Evolutionary conservation across 2,329 filamentous ascomycete species (phyloP).

Genomic region (Parafenestella ontariensis): DNA sequence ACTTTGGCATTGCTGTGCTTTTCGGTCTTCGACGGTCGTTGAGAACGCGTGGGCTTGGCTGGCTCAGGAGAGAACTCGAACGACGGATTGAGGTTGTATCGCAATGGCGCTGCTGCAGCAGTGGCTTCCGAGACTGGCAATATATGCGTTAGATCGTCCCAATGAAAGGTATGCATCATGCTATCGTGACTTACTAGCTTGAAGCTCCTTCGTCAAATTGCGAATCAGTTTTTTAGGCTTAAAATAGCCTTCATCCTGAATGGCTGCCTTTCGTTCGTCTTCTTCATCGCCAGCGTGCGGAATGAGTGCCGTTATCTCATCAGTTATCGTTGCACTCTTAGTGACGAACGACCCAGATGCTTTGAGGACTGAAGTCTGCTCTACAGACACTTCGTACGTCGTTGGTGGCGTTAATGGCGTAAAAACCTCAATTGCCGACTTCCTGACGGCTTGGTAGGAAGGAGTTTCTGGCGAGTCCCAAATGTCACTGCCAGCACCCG

Average conservation of each 20-base stretch:
- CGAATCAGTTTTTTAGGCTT: background rate
- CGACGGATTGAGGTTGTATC: background rate
- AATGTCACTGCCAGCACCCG: background rate
- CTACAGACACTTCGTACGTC: background rate
- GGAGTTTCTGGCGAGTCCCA: slow-evolving; percentile 1
- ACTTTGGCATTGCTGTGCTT: background rate
- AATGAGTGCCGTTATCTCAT: too few relatives aligned
- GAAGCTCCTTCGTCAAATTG: background rate
- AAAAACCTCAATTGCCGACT: background rate
- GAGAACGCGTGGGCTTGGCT: background rate
- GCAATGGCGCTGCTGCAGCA: background rate
- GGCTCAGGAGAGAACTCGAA: background rate
- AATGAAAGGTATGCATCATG: too few relatives aligned
- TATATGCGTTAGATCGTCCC: background rate
- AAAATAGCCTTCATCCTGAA: background rate
- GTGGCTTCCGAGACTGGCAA: background rate
- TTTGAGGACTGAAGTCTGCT: background rate
- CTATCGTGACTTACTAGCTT: background rate
- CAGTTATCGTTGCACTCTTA: background rate
- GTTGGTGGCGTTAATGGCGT: slow-evolving; percentile 5
- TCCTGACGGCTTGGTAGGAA: background rate
- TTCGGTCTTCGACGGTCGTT: background rate
- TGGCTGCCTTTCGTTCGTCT: background rate
- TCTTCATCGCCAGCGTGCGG: too few relatives aligned
- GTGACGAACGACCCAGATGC: background rate